Conservation (phyloP, 352 stramenopile genomes). For the Stramenopiles sp. region DNA sequence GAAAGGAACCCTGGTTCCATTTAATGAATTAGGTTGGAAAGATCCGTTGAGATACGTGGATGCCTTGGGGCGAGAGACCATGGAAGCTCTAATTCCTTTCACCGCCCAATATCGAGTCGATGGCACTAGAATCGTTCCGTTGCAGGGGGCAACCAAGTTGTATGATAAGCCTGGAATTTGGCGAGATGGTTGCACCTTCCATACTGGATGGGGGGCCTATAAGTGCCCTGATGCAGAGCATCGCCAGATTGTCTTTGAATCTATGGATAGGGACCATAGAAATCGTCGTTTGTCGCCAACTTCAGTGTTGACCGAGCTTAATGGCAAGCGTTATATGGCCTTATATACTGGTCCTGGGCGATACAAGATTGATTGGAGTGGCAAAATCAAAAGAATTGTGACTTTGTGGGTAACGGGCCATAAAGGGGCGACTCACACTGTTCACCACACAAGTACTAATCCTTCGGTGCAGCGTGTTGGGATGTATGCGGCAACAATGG, state of each 20-base stretch:
- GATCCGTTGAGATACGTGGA: neutral
- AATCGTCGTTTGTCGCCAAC: neutral
- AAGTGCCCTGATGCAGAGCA: neutral
- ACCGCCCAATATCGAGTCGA: neutral
- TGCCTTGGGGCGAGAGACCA: neutral
- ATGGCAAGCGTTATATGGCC: neutral
- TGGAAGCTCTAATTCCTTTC: neutral
- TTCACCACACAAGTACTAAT: neutral
- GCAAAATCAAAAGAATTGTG: neutral
- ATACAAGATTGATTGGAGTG: neutral
- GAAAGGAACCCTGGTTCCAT: neutral
- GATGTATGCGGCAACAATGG: neutral
- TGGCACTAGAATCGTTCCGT: neutral
- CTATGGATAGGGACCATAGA: neutral
- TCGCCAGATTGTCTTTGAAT: neutral
- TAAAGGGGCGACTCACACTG: neutral
- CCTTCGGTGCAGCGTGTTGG: neutral
- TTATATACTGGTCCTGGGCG: neutral
- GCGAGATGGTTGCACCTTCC: neutral
- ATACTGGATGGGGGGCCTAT: neutral
- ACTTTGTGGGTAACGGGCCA: neutral
- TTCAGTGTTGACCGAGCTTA: neutral
- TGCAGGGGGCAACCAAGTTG: neutral
- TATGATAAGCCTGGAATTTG: neutral
- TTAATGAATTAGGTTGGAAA: neutral